A percentile compares a stretch with the other conserved stretches of the same genome.
phyloP scores from a whole-genome alignment of 2,329 filamentous ascomycete genomes.

The Diplodia intermedia region DNA sequence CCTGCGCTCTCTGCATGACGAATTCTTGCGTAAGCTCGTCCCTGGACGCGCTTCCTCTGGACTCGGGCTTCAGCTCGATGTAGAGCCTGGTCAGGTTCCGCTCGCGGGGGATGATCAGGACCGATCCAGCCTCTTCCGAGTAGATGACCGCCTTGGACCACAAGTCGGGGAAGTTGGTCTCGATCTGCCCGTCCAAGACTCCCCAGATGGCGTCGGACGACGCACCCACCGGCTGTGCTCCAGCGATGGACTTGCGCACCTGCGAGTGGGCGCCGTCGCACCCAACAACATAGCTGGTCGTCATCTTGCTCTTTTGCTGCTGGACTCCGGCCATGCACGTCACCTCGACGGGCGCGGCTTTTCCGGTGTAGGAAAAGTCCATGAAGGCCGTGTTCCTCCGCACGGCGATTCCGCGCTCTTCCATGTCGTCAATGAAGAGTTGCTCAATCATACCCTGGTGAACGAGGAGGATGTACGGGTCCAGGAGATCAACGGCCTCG shows the following conservation, averaged over 20 bases:
- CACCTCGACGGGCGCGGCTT: constrained; percentile 51
- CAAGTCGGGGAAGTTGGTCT: constrained; percentile 76
- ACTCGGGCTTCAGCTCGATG: constrained; percentile 53
- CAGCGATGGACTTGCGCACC: constrained; percentile 64
- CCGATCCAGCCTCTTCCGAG: constrained; percentile 70
- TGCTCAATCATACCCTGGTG: constrained; percentile 81
- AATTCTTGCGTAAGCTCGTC: constrained; percentile 64
- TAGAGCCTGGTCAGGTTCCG: constrained; percentile 72
- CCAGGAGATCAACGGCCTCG: constrained; percentile 55
- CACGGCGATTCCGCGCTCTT: constrained; percentile 68
- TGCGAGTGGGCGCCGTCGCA: constrained; percentile 76
- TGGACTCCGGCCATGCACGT: constrained; percentile 49
- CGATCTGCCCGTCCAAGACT: constrained; percentile 72
- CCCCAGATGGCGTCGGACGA: constrained; percentile 70
- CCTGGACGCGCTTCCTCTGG: constrained; percentile 42
- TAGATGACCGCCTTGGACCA: constrained; percentile 77
- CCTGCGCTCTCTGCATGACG: constrained; percentile 69
- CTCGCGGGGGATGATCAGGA: constrained; percentile 77
- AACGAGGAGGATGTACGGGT: constrained; percentile 62
- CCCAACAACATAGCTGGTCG: constrained; percentile 71
- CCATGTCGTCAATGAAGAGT: constrained; percentile 72
- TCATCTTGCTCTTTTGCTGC: constrained; percentile 53
- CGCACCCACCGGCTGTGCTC: constrained; percentile 57
- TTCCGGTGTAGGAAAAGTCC: constrained; percentile 54
- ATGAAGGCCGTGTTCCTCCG: constrained; percentile 68